These are phyloP conservation scores for Candida boleticola DNA, from an alignment of 805 yeast species.

Conservation along the genomic window DNA sequence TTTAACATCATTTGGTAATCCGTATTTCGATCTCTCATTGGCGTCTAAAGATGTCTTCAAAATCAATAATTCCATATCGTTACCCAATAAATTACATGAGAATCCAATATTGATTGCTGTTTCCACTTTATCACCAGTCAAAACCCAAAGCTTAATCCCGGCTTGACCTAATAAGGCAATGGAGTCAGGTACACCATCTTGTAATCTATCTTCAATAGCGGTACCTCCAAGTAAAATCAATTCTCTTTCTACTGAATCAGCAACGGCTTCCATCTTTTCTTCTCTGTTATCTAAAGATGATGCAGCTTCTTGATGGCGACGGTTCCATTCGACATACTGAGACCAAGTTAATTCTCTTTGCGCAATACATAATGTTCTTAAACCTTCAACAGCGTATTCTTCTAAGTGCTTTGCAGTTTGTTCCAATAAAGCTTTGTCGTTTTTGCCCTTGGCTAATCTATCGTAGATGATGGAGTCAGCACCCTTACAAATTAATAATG, in stretches of 20 bases:
- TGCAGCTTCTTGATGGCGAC: constrained; percentile 61
- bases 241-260: constrained; percentile 69
- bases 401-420: constrained; percentile 73
- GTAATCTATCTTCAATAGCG: constrained; percentile 82
- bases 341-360: constrained; percentile 63
- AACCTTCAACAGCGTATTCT: constrained; percentile 78
- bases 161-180: constrained; percentile 68
- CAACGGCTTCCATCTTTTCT: constrained; percentile 69
- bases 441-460: constrained; percentile 45
- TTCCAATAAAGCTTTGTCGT: constrained; percentile 51
- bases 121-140: constrained; percentile 88
- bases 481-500: constrained; percentile 75
- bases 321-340: constrained; percentile 63
- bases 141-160: constrained; percentile 82
- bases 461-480: constrained; percentile 80
- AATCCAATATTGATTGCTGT: constrained; percentile 87
- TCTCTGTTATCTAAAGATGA: constrained; percentile 64
- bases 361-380: constrained; percentile 79
- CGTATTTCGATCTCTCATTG: constrained; percentile 23
- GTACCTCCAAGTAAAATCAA: constrained; percentile 74
- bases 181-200: constrained; percentile 84
- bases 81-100: constrained; percentile 73
- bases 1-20: constrained; percentile 15
- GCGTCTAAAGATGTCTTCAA: constrained; percentile 37
- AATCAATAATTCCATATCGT: constrained; percentile 72